Evolutionary conservation across 1,139 yeast genomes (phyloP).

Genomic region (Barnettozyma hawaiiensis): DNA sequence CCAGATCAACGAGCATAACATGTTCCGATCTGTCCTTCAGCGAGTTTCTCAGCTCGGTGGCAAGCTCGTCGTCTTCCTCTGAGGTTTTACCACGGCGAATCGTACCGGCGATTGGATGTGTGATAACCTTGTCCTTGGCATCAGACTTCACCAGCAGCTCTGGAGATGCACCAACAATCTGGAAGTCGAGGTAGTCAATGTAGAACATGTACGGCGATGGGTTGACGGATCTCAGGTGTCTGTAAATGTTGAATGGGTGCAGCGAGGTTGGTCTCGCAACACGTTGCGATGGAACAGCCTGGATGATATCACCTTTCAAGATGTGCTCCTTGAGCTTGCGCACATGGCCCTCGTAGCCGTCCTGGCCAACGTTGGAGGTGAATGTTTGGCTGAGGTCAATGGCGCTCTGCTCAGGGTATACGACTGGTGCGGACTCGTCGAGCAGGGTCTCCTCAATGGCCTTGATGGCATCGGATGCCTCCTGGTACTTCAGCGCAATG

Average conservation of each 20-base stretch:
- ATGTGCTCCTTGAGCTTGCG: conserved; percentile 71
- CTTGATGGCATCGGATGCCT: conserved; percentile 53
- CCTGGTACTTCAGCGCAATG: conserved; percentile 45
- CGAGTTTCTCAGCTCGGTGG: conserved; percentile 67
- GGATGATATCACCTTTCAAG: conserved; percentile 86
- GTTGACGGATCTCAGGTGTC: conserved; percentile 90
- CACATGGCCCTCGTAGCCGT: conserved; percentile 86
- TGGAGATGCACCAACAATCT: conserved; percentile 95
- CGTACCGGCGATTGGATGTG: conserved; percentile 98
- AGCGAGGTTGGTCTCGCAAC: conserved; percentile 90
- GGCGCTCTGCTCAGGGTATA: conserved; percentile 64
- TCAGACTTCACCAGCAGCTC: conserved; percentile 86
- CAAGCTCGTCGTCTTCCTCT: conserved; percentile 85
- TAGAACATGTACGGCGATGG: conserved; percentile 96
- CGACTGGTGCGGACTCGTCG: conserved; percentile 37
- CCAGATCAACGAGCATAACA: conserved; percentile 95
- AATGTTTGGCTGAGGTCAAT: conserved; percentile 60
- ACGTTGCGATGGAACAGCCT: conserved; percentile 96
- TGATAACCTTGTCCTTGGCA: conserved; percentile 61
- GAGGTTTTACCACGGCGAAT: conserved; percentile 82
- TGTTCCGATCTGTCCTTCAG: conserved; percentile 95
- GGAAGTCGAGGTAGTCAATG: conserved; percentile 86
- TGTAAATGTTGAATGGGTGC: conserved; percentile 94
- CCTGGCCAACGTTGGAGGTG: conserved; percentile 85
- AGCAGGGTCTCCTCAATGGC: conserved; percentile 49